phyloP scores from a whole-genome alignment of 371 early-diverging fungal genomes.

The Conidiobolus incongruus region DNA sequence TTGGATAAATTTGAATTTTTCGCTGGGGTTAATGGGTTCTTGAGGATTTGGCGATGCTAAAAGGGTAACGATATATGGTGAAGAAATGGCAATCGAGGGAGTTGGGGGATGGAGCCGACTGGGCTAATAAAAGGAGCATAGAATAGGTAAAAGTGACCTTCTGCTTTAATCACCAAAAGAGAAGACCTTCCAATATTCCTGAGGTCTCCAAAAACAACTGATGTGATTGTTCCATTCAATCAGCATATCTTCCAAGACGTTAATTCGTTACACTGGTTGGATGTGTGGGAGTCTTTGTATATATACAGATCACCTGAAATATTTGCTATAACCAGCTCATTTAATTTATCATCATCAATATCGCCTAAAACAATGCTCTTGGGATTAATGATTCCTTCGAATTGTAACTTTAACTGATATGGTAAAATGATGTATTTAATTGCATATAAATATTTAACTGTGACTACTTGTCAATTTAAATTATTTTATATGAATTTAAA shows the following conservation, averaged over 20 bases:
- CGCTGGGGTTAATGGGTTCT: not conserved
- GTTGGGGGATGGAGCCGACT: not conserved
- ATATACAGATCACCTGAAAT: slow-evolving; percentile 53
- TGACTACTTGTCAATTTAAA: too few relatives aligned
- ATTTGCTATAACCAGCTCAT: slow-evolving; percentile 65
- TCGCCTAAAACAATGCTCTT: slow-evolving; percentile 61
- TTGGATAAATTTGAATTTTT: not conserved
- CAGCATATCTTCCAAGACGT: slow-evolving; percentile 26
- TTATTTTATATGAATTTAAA: too few relatives aligned
- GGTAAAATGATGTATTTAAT: slow-evolving; percentile 46
- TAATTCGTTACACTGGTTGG: slow-evolving; percentile 7
- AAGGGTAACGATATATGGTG: slow-evolving; percentile 3
- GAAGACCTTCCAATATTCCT: slow-evolving; percentile 37
- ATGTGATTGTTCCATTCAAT: slow-evolving; percentile 45
- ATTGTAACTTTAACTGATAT: slow-evolving; percentile 48
- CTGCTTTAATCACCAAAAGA: slow-evolving; percentile 34
- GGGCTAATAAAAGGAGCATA: slow-evolving; percentile 18
- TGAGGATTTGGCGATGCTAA: not conserved
- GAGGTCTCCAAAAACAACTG: slow-evolving; percentile 36
- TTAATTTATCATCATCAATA: slow-evolving; percentile 58
- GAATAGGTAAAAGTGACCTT: slow-evolving; percentile 39
- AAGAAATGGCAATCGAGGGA: not conserved
- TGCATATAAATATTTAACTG: not conserved
- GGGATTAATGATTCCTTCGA: slow-evolving; percentile 59
- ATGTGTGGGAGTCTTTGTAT: slow-evolving; percentile 37